Base-by-base conservation (phyloP, 768 basidiomycete genomes). In the Phanerochaete sordida region DNA sequence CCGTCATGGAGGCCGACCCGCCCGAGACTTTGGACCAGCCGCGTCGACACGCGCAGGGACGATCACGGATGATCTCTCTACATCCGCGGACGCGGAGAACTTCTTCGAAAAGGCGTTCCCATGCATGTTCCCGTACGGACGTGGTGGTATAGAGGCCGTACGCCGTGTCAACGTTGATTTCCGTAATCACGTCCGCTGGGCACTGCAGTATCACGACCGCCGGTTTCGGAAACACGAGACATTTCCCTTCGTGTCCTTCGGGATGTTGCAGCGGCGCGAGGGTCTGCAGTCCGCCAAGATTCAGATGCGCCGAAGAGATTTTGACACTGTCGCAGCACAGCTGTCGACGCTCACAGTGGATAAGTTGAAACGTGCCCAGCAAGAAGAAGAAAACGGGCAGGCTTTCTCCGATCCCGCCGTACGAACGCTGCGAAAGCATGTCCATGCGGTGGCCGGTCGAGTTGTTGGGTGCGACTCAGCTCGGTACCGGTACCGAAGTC, bases 161-260 rank as follows among this genome's bases (percentile, higher is more conserved):
- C 55, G 54, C 0, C 35, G 3, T 9, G 52, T 50, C 1, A 16
- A 23, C 3, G 52, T 71, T 0, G 16, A 49, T 21, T 68, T 69
- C 26, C 26, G n/a, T 1, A 69, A 71, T 0, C 75, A 75, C 48
- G 56, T 72, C 0, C 51, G 56, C 47, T 74, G 73, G 71, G 47
- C 66, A 0, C 43, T 77, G 0, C 62, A 64, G 35, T 73, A 76
- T 59, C 56, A 63, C 43, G 72, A 74, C 54, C 58, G 66, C 0
- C 67, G 70, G 0, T 77, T 78, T 62, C 67, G 72, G 0, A 52
- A 13, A 5, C 70, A 78, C 61, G 63, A 66, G 47, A 66, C 65
- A 0, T 77, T 76, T 61, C 56, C 68, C 9, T 76, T 75, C 31
- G 58, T 72, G 0, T 63, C 53, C 0, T 77, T 77, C 57, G 62